These are phyloP conservation scores for Podospora australis DNA, from an alignment of 495 filamentous ascomycete species.

Conservation along the genomic window DNA sequence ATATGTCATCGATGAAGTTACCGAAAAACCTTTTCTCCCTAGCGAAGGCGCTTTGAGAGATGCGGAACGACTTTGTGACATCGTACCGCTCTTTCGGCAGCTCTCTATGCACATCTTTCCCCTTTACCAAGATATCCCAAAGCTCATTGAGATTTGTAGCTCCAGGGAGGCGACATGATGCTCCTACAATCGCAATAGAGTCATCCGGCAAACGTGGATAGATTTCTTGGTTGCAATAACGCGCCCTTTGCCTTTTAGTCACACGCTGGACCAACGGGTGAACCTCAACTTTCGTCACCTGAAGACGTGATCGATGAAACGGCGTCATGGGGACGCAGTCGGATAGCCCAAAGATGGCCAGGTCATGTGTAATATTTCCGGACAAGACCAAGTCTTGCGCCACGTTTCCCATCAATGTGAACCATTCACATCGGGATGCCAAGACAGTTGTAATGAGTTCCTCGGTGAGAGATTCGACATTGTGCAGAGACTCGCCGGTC, in stretches of 20 bases:
- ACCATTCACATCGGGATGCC: conserved; percentile 33
- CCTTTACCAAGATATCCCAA: not conserved
- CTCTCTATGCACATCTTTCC: not conserved
- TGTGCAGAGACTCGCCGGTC: conserved; percentile 14
- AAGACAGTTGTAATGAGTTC: conserved; percentile 29
- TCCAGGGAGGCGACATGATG: not conserved
- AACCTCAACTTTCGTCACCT: conserved; percentile 16
- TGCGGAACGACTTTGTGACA: not conserved
- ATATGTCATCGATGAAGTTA: conserved; percentile 23
- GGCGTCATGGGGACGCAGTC: conserved; percentile 27
- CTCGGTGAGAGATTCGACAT: conserved; percentile 18
- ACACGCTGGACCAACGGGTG: not conserved
- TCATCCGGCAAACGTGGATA: not conserved
- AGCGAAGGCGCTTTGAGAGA: not conserved
- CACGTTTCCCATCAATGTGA: conserved; percentile 20
- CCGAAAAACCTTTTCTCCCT: conserved; percentile 18
- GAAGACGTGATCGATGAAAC: conserved; percentile 22
- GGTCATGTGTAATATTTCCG: conserved; percentile 8
- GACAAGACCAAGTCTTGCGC: conserved; percentile 19
- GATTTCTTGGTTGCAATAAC: no score
- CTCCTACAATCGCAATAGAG: not conserved
- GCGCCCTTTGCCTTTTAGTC: not conserved
- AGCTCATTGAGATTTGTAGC: not conserved
- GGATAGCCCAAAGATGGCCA: conserved; percentile 27
- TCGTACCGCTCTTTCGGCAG: not conserved